phyloP scores from a whole-genome alignment of 1,139 yeast species.

The Cylindricascospora bacillispora region DNA sequence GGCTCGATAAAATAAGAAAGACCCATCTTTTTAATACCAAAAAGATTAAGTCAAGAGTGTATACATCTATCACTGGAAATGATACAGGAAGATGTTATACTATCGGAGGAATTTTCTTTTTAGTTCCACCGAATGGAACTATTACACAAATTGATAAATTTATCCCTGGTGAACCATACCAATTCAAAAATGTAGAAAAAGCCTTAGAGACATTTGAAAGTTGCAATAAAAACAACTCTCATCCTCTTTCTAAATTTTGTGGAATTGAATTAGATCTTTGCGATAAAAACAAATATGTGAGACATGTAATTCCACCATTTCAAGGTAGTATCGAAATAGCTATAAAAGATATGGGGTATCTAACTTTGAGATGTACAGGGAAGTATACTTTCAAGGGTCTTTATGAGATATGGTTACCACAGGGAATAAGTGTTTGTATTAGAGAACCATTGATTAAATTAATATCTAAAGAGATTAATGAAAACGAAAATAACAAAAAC shows the following conservation, averaged over 20 bases:
- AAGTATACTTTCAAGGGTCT: conserved; percentile 29
- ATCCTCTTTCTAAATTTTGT: conserved; percentile 26
- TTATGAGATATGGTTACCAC: conserved; percentile 36
- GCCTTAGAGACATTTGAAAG: conserved; percentile 21
- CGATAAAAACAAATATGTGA: conserved; percentile 27
- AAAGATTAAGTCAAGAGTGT: conserved; percentile 26
- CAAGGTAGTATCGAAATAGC: conserved; percentile 57
- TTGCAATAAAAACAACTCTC: conserved; percentile 15
- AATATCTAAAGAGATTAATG: conserved; percentile 5
- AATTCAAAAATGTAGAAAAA: conserved; percentile 19
- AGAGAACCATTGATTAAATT: conserved; percentile 27
- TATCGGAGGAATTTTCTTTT: conserved; percentile 49
- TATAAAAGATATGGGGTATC: conserved; percentile 52
- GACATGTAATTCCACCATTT: conserved; percentile 54
- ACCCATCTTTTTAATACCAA: conserved; percentile 15
- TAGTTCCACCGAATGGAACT: conserved; percentile 34
- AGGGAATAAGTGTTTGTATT: conserved; percentile 33
- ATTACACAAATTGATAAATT: conserved; percentile 30
- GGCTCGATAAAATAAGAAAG: conserved; percentile 20
- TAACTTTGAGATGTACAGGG: conserved; percentile 57
- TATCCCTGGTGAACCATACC: conserved; percentile 22
- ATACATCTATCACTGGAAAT: conserved; percentile 30
- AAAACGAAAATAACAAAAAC: neutral
- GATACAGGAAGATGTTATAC: conserved; percentile 33
- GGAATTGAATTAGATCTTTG: conserved; percentile 25